Evolutionary conservation across 2,329 filamentous ascomycete genomes (phyloP).

Genomic region (Xylaria hypoxylon): DNA sequence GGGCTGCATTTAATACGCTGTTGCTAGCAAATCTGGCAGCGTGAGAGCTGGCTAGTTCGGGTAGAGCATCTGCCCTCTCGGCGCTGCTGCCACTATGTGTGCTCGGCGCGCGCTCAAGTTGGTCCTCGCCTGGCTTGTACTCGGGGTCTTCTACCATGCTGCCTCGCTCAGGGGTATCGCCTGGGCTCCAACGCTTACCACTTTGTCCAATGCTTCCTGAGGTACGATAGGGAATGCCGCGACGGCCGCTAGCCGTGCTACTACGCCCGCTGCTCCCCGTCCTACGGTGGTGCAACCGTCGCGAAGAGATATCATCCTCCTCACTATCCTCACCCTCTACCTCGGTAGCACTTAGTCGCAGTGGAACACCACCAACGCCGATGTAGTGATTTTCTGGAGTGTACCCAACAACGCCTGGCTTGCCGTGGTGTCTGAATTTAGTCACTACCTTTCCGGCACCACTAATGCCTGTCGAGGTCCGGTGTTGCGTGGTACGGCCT

Average conservation of each 20-base stretch:
- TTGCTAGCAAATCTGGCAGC: conserved; percentile 67
- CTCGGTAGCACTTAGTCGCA: conserved; percentile 94
- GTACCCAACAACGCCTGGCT: conserved; percentile 82
- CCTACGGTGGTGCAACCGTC: conserved; percentile 72
- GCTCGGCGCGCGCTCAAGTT: conserved; percentile 57
- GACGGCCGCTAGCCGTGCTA: conserved; percentile 68
- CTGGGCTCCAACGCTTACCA: conserved; percentile 63
- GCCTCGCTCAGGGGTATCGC: conserved; percentile 67
- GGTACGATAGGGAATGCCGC: conserved; percentile 62
- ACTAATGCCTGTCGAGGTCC: conserved; percentile 72
- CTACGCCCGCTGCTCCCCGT: conserved; percentile 82
- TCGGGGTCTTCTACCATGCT: conserved; percentile 61
- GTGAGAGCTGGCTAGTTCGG: conserved; percentile 60
- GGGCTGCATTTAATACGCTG: conserved; percentile 66
- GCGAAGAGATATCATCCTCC: conserved; percentile 69
- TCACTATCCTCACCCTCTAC: conserved; percentile 90
- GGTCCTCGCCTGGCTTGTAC: conserved; percentile 49
- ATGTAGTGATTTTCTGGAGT: conserved; percentile 80
- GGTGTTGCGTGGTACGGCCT: conserved; percentile 65
- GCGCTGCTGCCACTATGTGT: conserved; percentile 67
- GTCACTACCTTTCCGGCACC: conserved; percentile 75
- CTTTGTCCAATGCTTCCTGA: conserved; percentile 60
- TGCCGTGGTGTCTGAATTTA: conserved; percentile 90
- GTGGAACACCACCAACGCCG: conserved; percentile 82
- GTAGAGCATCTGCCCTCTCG: conserved; percentile 71